Base-by-base conservation (phyloP, 768 basidiomycete species). In the Dioszegia hungarica region DNA sequence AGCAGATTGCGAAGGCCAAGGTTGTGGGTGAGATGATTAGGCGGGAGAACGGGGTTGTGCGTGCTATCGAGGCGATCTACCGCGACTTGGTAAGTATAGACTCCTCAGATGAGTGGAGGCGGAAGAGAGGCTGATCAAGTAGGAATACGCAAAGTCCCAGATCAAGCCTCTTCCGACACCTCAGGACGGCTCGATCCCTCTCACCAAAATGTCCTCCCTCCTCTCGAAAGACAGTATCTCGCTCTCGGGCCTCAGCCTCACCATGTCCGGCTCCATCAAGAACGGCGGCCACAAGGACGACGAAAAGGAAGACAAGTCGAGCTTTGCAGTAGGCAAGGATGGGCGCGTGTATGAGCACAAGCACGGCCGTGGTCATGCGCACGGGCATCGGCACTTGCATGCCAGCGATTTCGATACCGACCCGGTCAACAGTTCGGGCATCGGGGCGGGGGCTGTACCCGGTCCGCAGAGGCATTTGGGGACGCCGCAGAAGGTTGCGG, bases 41-140 rank as follows among this genome's bases (percentile, higher is more conserved):
- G 67, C 80, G 80, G 63, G 94, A 99, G 79, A 86, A 91, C 61
- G 94, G 94, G n/a, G 91, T 97, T 1, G 82, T 84, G 1, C 90
- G 83, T 29, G 95, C 95, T 15, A 86, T 97, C 57, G 93, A 98
- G 76, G 85, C 87, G 25, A 92, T 99, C 62, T 99, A 98, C 73
- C 85, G 95, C 43, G 93, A 99, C 72, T 78, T 98, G 54, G 73
- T 75, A 38, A 54, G 73, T 59, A 12, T 8, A n/a, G 2, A 10
- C n/a, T 25, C 3, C 22, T 34, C 36, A 14, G n/a, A 14, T 24
- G 1, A 22, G 47, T 17, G 12, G 34, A 20, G 20, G n/a, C 10
- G 12, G 44, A 17, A 9, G 9, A 10, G 6, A 24, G 56, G 47
- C 51, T 47, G 51, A 33, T 3, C 2, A 36, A 29, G 11, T 1